Evolutionary conservation across 345 rosid genomes (phyloP).

Genomic region (Eutrema yunnanense): DNA sequence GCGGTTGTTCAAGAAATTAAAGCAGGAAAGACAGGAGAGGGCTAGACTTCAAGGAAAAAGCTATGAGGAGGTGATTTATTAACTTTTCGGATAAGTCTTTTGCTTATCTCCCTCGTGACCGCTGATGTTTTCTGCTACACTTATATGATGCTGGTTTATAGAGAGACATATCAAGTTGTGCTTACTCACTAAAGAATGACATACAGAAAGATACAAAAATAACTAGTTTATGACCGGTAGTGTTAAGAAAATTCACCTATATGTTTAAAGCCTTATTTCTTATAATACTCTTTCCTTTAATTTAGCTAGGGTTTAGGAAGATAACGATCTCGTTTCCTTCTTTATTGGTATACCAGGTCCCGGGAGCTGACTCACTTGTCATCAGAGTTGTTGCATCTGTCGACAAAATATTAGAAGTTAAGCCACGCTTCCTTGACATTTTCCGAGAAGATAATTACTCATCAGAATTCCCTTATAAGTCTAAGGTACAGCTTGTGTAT

Average conservation of each 20-base stretch:
- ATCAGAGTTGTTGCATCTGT: conserved; percentile 96
- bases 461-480: conserved; percentile 87
- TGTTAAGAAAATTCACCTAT: conserved; percentile 1
- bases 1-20: conserved; percentile 64
- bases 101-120: neutral
- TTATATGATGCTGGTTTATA: neutral
- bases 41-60: conserved; percentile 76
- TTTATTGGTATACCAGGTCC: conserved; percentile 51
- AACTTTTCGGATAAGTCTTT: neutral
- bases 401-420: conserved; percentile 95
- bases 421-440: conserved; percentile 91
- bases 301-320: neutral
- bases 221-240: neutral
- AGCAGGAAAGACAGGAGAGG: conserved; percentile 80
- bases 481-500: conserved; percentile 56
- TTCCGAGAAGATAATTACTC: conserved; percentile 94
- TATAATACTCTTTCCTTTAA: neutral
- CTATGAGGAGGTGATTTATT: conserved; percentile 74
- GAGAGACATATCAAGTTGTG: neutral
- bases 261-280: neutral
- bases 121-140: neutral
- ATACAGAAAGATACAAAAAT: conserved; percentile 3
- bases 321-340: neutral
- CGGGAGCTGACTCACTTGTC: conserved; percentile 93
- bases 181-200: neutral